Conservation (phyloP, 2,329 filamentous ascomycete genomes). For the Botryotinia convoluta region DNA sequence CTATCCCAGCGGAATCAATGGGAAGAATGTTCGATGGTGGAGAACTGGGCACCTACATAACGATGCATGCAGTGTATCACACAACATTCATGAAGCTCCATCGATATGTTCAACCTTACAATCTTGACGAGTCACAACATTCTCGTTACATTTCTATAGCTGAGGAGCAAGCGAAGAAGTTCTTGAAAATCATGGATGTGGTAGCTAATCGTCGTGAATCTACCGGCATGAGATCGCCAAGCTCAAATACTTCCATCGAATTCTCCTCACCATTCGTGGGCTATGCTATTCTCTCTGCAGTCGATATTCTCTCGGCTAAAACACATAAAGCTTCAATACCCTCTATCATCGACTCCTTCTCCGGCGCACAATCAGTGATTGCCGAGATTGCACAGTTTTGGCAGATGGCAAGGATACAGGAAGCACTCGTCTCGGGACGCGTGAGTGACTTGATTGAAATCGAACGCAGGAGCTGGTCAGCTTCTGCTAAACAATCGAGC, state of each 20-base stretch:
- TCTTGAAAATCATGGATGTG: conserved; percentile 49
- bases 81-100: conserved; percentile 63
- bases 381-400: conserved; percentile 57
- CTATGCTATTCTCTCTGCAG: conserved; percentile 60
- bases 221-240: background rate
- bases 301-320: conserved; percentile 64
- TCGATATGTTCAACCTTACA: conserved; percentile 52
- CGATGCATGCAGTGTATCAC: conserved; percentile 66
- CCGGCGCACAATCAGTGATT: conserved; percentile 52
- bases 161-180: conserved; percentile 50
- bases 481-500: conserved; percentile 18
- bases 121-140: conserved; percentile 43
- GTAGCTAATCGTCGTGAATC: conserved; percentile 41
- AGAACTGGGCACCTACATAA: conserved; percentile 58
- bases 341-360: conserved; percentile 53
- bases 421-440: conserved; percentile 30
- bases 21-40: conserved; percentile 52
- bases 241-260: conserved; percentile 4
- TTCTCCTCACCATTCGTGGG: conserved; percentile 61
- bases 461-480: background rate
- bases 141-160: conserved; percentile 48
- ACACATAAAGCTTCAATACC: conserved; percentile 52
- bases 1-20: conserved; percentile 56
- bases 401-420: conserved; percentile 54
- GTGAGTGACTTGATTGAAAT: conserved; percentile 25